Evolutionary conservation across 83 land plant species (phyloP).

Genomic region (Thuja plicata): DNA sequence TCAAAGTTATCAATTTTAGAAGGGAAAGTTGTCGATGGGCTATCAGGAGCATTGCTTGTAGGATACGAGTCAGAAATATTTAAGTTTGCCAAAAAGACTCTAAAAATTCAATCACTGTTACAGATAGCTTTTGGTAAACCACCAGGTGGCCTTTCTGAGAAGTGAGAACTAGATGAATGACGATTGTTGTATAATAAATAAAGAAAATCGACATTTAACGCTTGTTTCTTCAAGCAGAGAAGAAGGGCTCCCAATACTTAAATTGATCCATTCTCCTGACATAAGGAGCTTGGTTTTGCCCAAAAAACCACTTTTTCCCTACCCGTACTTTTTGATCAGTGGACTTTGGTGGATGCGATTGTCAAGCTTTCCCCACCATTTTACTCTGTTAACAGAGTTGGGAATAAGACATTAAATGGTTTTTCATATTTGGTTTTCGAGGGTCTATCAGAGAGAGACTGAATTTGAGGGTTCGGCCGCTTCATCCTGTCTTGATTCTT

Average conservation of each 20-base stretch:
- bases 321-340: neutral
- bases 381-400: neutral
- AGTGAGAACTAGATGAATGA: neutral
- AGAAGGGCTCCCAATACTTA: neutral
- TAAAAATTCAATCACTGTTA: neutral
- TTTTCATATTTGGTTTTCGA: neutral
- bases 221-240: neutral
- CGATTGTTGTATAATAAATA: neutral
- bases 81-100: neutral
- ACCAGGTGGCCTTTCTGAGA: neutral
- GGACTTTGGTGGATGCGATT: neutral
- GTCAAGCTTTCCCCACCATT: neutral
- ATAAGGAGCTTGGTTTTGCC: neutral
- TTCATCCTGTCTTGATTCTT: neutral
- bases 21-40: neutral
- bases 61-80: neutral
- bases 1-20: neutral
- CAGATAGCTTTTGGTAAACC: neutral
- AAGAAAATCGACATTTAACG: neutral
- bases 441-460: neutral
- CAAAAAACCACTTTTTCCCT: neutral
- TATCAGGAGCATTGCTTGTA: neutral
- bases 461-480: neutral
- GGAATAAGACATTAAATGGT: neutral
- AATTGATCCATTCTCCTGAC: neutral